phyloP scores from a whole-genome alignment of 140 eudicot genomes.

The Bidens hawaiensis region DNA sequence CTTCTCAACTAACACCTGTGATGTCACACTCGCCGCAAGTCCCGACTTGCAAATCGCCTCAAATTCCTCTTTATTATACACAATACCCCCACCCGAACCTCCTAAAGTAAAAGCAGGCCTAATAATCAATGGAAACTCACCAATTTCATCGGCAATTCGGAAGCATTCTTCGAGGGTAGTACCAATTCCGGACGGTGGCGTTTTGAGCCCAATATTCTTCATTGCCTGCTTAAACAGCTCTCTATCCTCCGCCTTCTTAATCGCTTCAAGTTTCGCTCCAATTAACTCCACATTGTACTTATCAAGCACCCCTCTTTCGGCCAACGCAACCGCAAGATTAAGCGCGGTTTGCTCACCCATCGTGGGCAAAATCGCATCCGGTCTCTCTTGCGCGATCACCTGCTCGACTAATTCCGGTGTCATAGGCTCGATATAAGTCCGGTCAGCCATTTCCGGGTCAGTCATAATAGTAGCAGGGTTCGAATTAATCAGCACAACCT shows the following conservation, averaged over 20 bases:
- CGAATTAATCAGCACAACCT: conserved; percentile 75
- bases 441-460: conserved; percentile 93
- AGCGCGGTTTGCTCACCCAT: conserved; percentile 99
- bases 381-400: conserved; percentile 76
- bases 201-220: conserved; percentile 84
- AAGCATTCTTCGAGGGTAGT: conserved; percentile 81
- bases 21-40: conserved; percentile 85
- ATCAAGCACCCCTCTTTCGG: conserved; percentile 79
- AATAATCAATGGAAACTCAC: conserved; percentile 93
- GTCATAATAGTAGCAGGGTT: conserved; percentile 99
- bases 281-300: conserved; percentile 84
- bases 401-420: conserved; percentile 90
- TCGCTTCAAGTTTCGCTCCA: conserved; percentile 98
- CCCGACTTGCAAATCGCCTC: conserved; percentile 95
- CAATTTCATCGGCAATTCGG: conserved; percentile 65
- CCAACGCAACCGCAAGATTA: conserved; percentile 92
- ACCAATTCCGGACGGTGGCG: conserved; percentile 94
- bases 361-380: conserved; percentile 89
- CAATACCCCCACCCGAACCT: conserved; percentile 98
- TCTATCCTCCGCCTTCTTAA: conserved; percentile 94
- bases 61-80: conserved; percentile 87
- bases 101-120: conserved; percentile 97
- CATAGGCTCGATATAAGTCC: conserved; percentile 96
- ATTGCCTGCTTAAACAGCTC: conserved; percentile 92
- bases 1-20: conserved; percentile 95